phyloP scores from a whole-genome alignment of 2,329 filamentous ascomycete species.

The Whalleya microplaca region DNA sequence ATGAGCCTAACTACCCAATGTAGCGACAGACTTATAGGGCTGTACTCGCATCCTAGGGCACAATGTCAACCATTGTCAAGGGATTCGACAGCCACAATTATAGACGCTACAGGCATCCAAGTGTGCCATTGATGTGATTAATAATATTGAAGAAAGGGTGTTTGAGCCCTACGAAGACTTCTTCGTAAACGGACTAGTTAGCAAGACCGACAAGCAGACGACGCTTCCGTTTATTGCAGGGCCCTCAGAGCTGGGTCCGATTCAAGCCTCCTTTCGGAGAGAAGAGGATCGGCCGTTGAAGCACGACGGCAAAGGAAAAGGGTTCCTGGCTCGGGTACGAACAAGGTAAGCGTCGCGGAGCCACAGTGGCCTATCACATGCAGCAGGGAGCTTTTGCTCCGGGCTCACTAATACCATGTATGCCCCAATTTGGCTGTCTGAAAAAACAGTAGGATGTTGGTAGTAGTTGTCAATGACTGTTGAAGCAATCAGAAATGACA shows the following conservation, averaged over 20 bases:
- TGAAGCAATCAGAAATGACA: slow-evolving; percentile 21
- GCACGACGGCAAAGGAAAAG: slow-evolving; percentile 1
- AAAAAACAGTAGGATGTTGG: slow-evolving; percentile 22
- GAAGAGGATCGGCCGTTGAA: background rate
- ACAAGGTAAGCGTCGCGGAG: slow-evolving; percentile 26
- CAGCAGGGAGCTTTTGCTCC: slow-evolving; percentile 33
- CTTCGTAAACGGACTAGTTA: background rate
- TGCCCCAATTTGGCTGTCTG: slow-evolving; percentile 23
- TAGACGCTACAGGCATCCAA: background rate
- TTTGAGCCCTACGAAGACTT: background rate
- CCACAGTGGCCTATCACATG: slow-evolving; percentile 31
- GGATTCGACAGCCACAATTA: background rate
- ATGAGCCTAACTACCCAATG: background rate
- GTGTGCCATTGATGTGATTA: background rate
- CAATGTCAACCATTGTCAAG: background rate
- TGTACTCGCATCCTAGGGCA: background rate
- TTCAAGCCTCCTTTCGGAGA: background rate
- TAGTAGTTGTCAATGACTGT: slow-evolving; percentile 12
- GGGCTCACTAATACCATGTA: slow-evolving; percentile 21
- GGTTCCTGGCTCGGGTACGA: slow-evolving; percentile 20
- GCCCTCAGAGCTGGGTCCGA: background rate
- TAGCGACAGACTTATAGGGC: background rate
- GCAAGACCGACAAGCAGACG: too few relatives aligned
- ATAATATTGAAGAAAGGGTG: background rate
- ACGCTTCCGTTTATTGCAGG: too few relatives aligned